Base-by-base conservation (phyloP, 768 basidiomycete genomes). In the Tricholoma sp. region DNA sequence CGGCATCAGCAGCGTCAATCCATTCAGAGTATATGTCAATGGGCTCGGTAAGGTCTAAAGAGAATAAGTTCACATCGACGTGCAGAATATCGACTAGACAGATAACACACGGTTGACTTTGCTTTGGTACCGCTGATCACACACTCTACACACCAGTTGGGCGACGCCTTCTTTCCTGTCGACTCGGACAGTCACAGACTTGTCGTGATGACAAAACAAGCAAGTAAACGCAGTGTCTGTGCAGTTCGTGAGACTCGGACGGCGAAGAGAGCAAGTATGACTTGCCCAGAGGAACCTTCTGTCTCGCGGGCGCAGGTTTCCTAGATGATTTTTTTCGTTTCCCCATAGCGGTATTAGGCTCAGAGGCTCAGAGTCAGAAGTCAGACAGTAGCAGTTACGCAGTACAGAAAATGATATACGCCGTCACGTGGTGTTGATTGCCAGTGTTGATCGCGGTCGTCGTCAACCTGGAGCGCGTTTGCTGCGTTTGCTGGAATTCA, bases 1-100 rank as follows among this genome's bases (percentile, higher is more conserved):
- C 90, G 8, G 88, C 86, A 67, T 92, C 90, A 6, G 89, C 88
- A 50, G 90, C 90, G 67, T 92, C 90, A 59, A 93, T 91, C 91
- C 91, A 94, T 66, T 91, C 89, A 6, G 91, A 91, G 68, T 92
- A 94, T 31, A 94, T 89, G 69, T 94, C 91, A 55, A 94, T 84
- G 13, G 91, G 83, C 62, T 93, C 91, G 1, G 91, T 91, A 52
- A 94, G 76, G 68, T 94, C 91, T 94, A 66, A 12, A 50, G 39
- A 15, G 1, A 18, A 18, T 48, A 44, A 52, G 47, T 32, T 31
- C 31, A 32, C 15, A 48, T 28, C n/a, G 15, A 49, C 15, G 9
- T 15, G 56, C 57, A 52, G 58, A 50, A 53, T 44, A 60, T 32
- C 29, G 32, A 15, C 20, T 32, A 37, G 70, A 56, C 50, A n/a